Evolutionary conservation across 1,284 basidiomycete genomes (phyloP), one percentile per base, ranked within the genome.

Genomic region (Cryptococcus sp.): DNA sequence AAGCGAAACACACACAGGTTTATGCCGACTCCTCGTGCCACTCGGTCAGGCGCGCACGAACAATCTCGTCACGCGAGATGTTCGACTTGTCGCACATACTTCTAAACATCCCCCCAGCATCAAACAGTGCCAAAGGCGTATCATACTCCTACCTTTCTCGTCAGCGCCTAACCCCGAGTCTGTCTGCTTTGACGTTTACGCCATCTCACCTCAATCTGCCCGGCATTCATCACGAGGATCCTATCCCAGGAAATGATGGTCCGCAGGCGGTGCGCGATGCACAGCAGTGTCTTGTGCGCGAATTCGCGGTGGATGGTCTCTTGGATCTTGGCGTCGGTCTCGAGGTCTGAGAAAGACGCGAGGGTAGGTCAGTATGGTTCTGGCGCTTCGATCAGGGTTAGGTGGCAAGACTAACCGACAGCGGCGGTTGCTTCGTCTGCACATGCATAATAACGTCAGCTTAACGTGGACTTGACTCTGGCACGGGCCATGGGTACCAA

Each of bases 241-340:
- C 85, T 79, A 71, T 91, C 87, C 71, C 89, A 90, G 0, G 82
- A 82, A 46, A 91, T 80, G 67, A 91, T 89, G 0, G 89, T 91
- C 37, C 86, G 80, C 45, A 89, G 76, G 13, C 85, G 83, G 72
- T 74, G 69, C 46, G 62, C 60, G 59, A 88, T 87, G 65, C 82
- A 84, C 2, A 85, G 71, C 36, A 85, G 68, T 0, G 85, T 86
- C 56, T 82, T 81, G 18, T 59, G 60, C 63, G 81, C 80, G 70
- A 88, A 88, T 64, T 87, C 82, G 16, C 77, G 79, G 40, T 82
- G 79, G 42, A 89, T 87, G 3, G 85, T 87, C 24, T 78, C 68
- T 65, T 89, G 87, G 53, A 88, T 87, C 66, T 82, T 82, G 36
- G 79, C 78, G 69, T 88, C 87, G 0, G 86, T 88, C 65, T 85